A percentile compares a stretch with the other conserved stretches of the same genome.
Evolutionary conservation across 2,329 filamentous ascomycete genomes (phyloP).

Genomic region (Hyphodiscus sp.): DNA sequence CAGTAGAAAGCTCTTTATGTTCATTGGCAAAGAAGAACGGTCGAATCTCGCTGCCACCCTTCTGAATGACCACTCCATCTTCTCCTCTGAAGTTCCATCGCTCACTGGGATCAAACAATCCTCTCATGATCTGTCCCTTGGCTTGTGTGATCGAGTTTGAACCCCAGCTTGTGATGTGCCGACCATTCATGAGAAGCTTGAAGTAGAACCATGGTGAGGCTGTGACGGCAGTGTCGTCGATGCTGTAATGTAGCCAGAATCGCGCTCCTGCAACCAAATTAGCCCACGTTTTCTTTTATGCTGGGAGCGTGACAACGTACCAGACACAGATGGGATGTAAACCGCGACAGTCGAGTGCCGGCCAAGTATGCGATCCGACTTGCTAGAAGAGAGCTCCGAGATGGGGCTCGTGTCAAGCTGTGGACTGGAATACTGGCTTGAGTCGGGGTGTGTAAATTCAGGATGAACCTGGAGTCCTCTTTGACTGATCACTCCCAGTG

Average conservation of each 20-base stretch:
- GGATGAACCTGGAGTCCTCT: slow-evolving; percentile 33
- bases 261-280: slow-evolving; percentile 36
- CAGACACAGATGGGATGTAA: slow-evolving; percentile 49
- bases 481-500: slow-evolving; percentile 24
- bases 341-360: slow-evolving; percentile 41
- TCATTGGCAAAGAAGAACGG: slow-evolving; percentile 42
- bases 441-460: slow-evolving; percentile 50
- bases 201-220: slow-evolving; percentile 42
- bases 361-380: slow-evolving; percentile 28
- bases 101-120: slow-evolving; percentile 43
- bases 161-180: slow-evolving; percentile 47
- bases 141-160: slow-evolving; percentile 33
- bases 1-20: slow-evolving; percentile 30
- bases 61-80: slow-evolving; percentile 29
- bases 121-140: slow-evolving; percentile 37
- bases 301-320: slow-evolving; percentile 29
- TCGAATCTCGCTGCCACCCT: slow-evolving; percentile 40
- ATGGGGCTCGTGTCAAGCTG: not conserved
- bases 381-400: slow-evolving; percentile 13
- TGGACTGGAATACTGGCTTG: slow-evolving; percentile 34
- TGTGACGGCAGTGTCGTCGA: slow-evolving; percentile 30
- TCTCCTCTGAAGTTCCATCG: slow-evolving; percentile 36
- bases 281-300: not conserved
- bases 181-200: slow-evolving; percentile 49
- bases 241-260: slow-evolving; percentile 46